Evolutionary conservation across 202 grass and related monocot species (phyloP).

Genomic region (Panicum hallii): DNA sequence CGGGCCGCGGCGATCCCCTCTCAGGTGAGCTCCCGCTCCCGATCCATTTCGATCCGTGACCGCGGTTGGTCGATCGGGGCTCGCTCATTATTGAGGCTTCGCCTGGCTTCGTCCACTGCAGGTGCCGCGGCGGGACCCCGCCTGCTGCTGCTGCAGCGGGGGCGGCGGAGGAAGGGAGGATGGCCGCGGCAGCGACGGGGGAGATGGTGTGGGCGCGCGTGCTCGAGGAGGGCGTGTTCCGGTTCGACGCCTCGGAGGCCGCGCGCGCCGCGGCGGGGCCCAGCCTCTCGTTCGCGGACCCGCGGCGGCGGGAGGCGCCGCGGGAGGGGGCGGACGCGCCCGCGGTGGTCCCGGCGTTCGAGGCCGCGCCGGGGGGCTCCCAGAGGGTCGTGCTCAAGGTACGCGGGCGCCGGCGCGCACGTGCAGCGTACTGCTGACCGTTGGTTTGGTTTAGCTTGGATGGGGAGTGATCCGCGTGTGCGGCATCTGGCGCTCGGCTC

Average conservation of each 20-base stretch:
- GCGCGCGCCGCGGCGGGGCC: conserved; percentile 63
- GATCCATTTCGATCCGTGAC: neutral
- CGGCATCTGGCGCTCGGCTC: neutral
- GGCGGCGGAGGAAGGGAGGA: neutral
- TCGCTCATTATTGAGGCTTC: neutral
- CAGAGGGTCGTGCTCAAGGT: conserved; percentile 88
- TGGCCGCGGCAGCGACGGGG: conserved; percentile 15
- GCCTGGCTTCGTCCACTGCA: conserved; percentile 3
- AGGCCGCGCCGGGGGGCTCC: conserved; percentile 29
- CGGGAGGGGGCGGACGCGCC: conserved; percentile 45
- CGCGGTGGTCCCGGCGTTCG: conserved; percentile 54
- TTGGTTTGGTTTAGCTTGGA: neutral
- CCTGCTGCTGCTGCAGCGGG: conserved; percentile 8
- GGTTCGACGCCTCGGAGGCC: conserved; percentile 75
- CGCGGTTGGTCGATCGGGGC: neutral
- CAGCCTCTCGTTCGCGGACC: conserved; percentile 73
- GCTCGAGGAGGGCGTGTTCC: conserved; percentile 78
- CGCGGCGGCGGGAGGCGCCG: conserved; percentile 53
- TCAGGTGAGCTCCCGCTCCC: conserved; percentile 27
- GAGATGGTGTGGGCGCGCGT: conserved; percentile 66
- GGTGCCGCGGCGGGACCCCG: conserved; percentile 35
- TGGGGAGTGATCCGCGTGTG: neutral
- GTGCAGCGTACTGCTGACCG: neutral
- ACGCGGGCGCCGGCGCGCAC: neutral
- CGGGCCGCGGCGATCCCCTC: neutral